Evolutionary conservation across 2,329 filamentous ascomycete genomes (phyloP), one percentile per base, ranked within the genome.

Genomic region (Phoma sp.): DNA sequence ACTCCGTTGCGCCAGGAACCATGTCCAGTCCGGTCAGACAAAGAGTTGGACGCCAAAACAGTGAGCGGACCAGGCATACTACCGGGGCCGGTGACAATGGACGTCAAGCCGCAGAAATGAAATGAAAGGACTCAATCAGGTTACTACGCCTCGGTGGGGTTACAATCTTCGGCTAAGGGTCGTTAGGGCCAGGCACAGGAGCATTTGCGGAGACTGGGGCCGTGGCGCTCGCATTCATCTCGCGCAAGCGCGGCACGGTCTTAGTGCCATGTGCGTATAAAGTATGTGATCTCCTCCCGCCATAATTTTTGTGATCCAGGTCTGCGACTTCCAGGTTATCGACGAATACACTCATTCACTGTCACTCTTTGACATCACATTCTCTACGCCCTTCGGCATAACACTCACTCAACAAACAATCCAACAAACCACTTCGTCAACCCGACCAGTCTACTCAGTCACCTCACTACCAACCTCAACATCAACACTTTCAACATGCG

Each of bases 281-380:
- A 68, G 63, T 59, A 58, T 58, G 64, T 57, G 58, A 50, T 63
- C 57, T 57, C 65, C 60, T 64, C 56, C 49, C 43, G 39, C 57
- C 45, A 53, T 57, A 47, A 54, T 50, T 44, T 55, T 51, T 47
- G 29, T 39, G 51, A 61, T 60, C 48, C 67, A 71, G 68, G 68
- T 71, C 66, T 72, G 69, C 65, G 69, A 72, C 68, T 71, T 69
- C 67, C 66, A 71, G 68, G 65, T 69, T 68, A 61, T 66, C 63
- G 55, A 57, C 55, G 50, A 57, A 50, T 53, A 57, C 66, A 63
- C 64, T 69, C 64, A 55, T 61, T 62, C 55, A 31, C 54, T 60
- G 67, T 72, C 68, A 69, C 55, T 69, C 61, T 64, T 64, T 71
- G 64, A 68, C 61, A 63, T 38, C 64, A 70, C 68, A 58, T 56